Percentiles rank a stretch among this genome's conserved stretches.
phyloP scores from a whole-genome alignment of 345 rosid species.

The Linum trigynum region DNA sequence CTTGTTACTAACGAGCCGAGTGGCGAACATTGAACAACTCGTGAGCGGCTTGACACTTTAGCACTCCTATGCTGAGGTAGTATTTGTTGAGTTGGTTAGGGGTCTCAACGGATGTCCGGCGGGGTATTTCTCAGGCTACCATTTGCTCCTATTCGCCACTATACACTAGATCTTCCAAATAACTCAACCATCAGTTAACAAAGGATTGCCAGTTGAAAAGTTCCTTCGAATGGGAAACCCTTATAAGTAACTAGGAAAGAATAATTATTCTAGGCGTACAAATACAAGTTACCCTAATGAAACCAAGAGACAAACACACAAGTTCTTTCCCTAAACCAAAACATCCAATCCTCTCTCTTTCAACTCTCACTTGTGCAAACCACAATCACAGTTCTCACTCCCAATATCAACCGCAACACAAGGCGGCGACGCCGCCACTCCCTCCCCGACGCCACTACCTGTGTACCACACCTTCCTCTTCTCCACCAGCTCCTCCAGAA shows the following conservation, averaged over 20 bases:
- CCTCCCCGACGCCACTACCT: not conserved
- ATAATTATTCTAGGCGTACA: too few species aligned
- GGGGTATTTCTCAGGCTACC: too few species aligned
- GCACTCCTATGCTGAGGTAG: not conserved
- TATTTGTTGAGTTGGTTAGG: not conserved
- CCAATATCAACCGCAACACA: conserved; percentile 67
- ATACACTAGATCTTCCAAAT: too few species aligned
- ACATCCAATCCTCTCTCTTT: not conserved
- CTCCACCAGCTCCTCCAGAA: conserved; percentile 50
- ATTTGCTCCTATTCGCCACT: too few species aligned
- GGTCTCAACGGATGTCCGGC: not conserved
- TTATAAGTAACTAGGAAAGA: not conserved
- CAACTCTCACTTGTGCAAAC: conserved; percentile 40
- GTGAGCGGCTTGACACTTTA: not conserved
- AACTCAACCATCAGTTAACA: too few species aligned
- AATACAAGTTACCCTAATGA: too few species aligned
- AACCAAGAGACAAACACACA: not conserved
- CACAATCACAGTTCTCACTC: conserved; percentile 52
- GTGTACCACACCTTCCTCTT: conserved; percentile 54
- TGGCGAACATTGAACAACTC: too few species aligned
- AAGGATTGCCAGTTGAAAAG: too few species aligned
- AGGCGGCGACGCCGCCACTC: conserved; percentile 35
- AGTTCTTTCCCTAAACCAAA: not conserved
- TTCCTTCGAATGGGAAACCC: too few species aligned
- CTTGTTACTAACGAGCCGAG: not conserved